These are phyloP conservation scores for Russula compacta DNA, from an alignment of 768 basidiomycete species.

Conservation along the genomic window DNA sequence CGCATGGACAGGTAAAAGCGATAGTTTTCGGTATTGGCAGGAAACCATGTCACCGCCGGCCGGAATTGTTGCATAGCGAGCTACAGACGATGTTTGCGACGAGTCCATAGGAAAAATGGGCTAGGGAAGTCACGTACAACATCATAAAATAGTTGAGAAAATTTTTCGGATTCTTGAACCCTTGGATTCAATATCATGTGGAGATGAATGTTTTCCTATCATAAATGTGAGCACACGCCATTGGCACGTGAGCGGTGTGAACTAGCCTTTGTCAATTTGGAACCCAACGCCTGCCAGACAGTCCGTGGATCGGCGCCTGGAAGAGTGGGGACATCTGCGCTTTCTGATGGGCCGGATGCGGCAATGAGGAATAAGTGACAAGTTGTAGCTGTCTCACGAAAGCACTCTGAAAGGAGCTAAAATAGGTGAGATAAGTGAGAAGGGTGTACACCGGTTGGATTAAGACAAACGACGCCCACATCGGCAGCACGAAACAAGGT, in stretches of 20 bases:
- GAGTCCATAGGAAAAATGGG: background rate
- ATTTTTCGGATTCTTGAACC: constrained; percentile 1
- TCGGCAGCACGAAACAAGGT: constrained; percentile 15
- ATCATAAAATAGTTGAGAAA: constrained; percentile 14
- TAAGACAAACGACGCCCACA: constrained; percentile 6
- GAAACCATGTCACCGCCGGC: constrained; percentile 14
- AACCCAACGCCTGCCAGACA: constrained; percentile 8
- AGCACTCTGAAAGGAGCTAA: constrained; percentile 11
- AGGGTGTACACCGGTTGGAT: background rate
- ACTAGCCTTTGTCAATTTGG: constrained; percentile 15
- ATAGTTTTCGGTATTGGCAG: constrained; percentile 7
- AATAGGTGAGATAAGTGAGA: constrained; percentile 2
- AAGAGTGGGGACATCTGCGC: constrained; percentile 3
- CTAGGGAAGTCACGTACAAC: constrained; percentile 6
- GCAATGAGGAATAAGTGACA: constrained; percentile 20
- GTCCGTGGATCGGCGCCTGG: constrained; percentile 9
- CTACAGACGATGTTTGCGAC: constrained; percentile 1
- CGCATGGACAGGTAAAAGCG: constrained; percentile 14
- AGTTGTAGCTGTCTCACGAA: constrained; percentile 13
- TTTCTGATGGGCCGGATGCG: constrained; percentile 16
- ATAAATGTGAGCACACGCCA: constrained; percentile 6
- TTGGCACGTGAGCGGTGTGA: constrained; percentile 4
- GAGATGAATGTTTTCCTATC: constrained; percentile 19
- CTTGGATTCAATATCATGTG: constrained; percentile 21
- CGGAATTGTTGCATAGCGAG: constrained; percentile 10